Evolutionary conservation across 306 rosid genomes (phyloP).

Genomic region (Leucaena leucocephala): DNA sequence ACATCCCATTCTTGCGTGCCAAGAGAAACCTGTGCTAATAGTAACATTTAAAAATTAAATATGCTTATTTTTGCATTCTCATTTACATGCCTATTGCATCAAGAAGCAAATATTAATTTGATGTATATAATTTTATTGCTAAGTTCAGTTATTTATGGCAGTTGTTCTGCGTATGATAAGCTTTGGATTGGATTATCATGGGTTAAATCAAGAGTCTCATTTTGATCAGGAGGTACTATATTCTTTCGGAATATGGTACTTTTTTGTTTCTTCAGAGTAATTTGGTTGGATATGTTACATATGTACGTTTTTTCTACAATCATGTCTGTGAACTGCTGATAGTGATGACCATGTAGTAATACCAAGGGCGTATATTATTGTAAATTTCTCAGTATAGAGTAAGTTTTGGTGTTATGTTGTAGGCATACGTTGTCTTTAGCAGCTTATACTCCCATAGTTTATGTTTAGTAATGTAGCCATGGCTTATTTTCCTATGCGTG

Average conservation of each 20-base stretch:
- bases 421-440: constrained; percentile 3
- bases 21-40: neutral
- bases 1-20: neutral
- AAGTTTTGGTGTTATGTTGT: constrained; percentile 33
- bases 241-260: constrained; percentile 24
- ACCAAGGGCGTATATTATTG: constrained; percentile 16
- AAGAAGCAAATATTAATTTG: neutral
- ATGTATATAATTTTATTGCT: constrained; percentile 19
- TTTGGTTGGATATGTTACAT: constrained; percentile 12
- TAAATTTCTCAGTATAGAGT: constrained; percentile 23
- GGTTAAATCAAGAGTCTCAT: constrained; percentile 69
- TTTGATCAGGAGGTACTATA: constrained; percentile 70
- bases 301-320: neutral
- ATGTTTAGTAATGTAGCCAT: neutral
- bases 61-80: constrained; percentile 25
- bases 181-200: constrained; percentile 87
- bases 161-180: constrained; percentile 97
- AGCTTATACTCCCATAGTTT: neutral
- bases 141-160: constrained; percentile 48
- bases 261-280: constrained; percentile 12
- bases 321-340: constrained; percentile 4
- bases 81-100: constrained; percentile 9
- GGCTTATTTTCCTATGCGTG: constrained; percentile 1
- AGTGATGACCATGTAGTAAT: constrained; percentile 29
- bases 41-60: neutral